phyloP scores from a whole-genome alignment of 176 grass and related monocot genomes.

The Eleusine coracana region DNA sequence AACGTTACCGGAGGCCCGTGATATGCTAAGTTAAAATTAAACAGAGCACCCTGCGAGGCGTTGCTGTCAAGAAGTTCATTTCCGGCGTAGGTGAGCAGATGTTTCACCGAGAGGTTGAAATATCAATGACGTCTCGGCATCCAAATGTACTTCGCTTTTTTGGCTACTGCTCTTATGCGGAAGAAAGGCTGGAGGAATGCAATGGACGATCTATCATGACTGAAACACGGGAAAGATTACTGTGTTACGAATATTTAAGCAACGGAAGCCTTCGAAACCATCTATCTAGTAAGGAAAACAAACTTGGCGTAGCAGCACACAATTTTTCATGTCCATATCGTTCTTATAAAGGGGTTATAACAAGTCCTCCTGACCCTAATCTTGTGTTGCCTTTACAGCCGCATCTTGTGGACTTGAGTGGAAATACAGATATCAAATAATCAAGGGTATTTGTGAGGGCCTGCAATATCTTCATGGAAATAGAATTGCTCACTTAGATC shows the following conservation, averaged over 20 bases:
- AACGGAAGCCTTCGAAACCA: not conserved
- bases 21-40: no score
- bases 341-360: no score
- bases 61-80: no score
- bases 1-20: no score
- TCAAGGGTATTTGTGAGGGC: not conserved
- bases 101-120: not conserved
- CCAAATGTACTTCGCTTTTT: not conserved
- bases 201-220: not conserved
- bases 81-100: no score
- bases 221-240: not conserved
- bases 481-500: not conserved
- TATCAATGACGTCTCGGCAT: not conserved
- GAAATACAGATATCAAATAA: not conserved
- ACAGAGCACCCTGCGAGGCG: no score
- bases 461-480: not conserved
- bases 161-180: not conserved
- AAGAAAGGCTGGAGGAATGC: not conserved
- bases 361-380: not conserved
- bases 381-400: not conserved
- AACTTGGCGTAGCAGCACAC: not conserved
- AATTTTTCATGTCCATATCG: not conserved
- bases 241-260: slow-evolving; percentile 6
- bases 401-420: not conserved
- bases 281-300: not conserved